These are phyloP conservation scores for Fusarium nanum DNA, from an alignment of 2,329 filamentous ascomycete species.

Conservation along the genomic window DNA sequence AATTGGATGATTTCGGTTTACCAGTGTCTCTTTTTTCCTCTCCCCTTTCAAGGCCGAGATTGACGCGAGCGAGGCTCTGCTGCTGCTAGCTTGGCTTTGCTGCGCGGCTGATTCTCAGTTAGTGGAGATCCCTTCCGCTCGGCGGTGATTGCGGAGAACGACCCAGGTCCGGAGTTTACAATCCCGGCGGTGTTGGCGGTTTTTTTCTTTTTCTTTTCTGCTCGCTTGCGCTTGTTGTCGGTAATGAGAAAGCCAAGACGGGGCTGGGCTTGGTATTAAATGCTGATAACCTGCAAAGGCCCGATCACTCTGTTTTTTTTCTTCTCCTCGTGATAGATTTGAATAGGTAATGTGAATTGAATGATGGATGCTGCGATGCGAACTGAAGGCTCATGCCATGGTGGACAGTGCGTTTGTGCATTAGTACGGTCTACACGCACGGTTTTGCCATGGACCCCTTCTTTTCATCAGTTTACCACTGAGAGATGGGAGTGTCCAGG, in stretches of 20 bases:
- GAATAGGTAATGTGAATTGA: slow-evolving; percentile 22
- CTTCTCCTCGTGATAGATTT: slow-evolving; percentile 15
- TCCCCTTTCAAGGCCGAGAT: slow-evolving; percentile 17
- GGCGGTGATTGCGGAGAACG: slow-evolving; percentile 28
- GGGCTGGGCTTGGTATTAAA: slow-evolving; percentile 38
- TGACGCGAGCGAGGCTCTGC: slow-evolving; percentile 38
- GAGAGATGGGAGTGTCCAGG: background rate
- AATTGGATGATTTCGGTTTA: background rate
- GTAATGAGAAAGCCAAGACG: slow-evolving; percentile 24
- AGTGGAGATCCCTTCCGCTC: slow-evolving; percentile 29
- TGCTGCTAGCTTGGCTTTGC: background rate
- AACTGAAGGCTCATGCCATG: slow-evolving; percentile 21
- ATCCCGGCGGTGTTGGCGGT: slow-evolving; percentile 32
- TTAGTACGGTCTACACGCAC: slow-evolving; percentile 31
- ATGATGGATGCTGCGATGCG: slow-evolving; percentile 6
- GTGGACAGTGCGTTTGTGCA: slow-evolving; percentile 27
- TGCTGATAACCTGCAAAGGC: slow-evolving; percentile 22
- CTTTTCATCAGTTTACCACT: background rate
- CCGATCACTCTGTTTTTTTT: slow-evolving; percentile 15
- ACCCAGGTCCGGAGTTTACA: slow-evolving; percentile 26
- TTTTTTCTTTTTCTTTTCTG: background rate
- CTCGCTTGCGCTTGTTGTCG: slow-evolving; percentile 21
- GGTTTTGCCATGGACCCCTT: background rate
- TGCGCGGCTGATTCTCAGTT: slow-evolving; percentile 27
- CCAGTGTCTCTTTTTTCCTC: background rate